Evolutionary conservation across 352 stramenopile genomes (phyloP), one percentile per base, ranked within the genome.

Genomic region (Globisporangium polare): DNA sequence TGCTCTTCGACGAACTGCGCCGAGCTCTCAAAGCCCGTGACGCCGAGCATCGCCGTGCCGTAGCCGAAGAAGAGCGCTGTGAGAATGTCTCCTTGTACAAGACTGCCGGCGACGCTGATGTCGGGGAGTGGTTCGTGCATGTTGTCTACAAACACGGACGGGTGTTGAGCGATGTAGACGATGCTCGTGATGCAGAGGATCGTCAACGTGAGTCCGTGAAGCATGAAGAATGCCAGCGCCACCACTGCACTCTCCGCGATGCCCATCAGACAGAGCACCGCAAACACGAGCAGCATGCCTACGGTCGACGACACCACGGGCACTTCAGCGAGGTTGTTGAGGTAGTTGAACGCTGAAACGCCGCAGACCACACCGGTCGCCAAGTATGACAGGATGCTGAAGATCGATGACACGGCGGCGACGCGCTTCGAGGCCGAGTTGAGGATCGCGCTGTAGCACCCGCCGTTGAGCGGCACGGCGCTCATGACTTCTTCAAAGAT

Each of bases 1-100:
- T 96, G 86, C 62, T 92, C 82, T 66, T 96, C 86, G 29, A 96
- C 80, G 63, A 94, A 96, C 64, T 96, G 85, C 17, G 83, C 73
- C 47, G 74, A 86, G 27, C 70, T 90, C 66, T 96, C 89, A 58
- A 96, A 96, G 3, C 89, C 89, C 3, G 76, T 90, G 54, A 95
- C 80, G 51, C 88, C 78, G 10, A 96, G 74, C 72, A 96, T 84
- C 17, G 86, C 86, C 1, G 67, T 63, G 7, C 66, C 77, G 29
- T 81, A 83, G 26, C 83, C 83, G 46, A 90, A 77, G 59, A 88
- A 86, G 5, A 88, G 26, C 18, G 77, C 73, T 0, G 69, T 76
- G 9, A 71, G 42, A 9, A 74, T 60, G 24, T 58, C 70, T 0
- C 72, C 74, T 10, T 58, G 8, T 7, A 82, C 20, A 2, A 64